Evolutionary conservation across 805 yeast genomes (phyloP), one percentile per base, ranked within the genome.

Genomic region (Myxozyma sirexii): DNA sequence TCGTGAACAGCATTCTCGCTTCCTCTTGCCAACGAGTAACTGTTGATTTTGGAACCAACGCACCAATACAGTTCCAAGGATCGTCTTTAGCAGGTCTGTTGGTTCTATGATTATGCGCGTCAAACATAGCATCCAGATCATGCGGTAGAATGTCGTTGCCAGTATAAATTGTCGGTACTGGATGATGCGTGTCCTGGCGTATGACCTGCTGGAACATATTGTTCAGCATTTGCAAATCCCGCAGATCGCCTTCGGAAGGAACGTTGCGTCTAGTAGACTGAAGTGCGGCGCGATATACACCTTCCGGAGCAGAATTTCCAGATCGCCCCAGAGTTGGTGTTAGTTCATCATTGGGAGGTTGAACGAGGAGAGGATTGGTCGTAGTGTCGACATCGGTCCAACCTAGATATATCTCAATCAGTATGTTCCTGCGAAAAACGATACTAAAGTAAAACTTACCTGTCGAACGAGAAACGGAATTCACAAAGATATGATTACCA

Each of bases 1-100:
- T 78, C n/a, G 77, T 80, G 64, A 80, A 80, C 62, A 83, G 82
- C 73, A 83, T 75, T 17, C 78, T 74, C 38, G 80, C 74, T 5
- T 82, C 78, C 45, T 86, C 88, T 39, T 74, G 74, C 94, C 96
- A 90, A 65, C 96, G 79, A 51, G 84, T 85, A 13, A 76, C 72
- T 0, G 94, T 84, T 0, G 88, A 80, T 59, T 56, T 49, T 2
- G 65, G 61, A 71, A 72, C 47, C 12, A 62, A 44, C 12, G 44
- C 47, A 5, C 50, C 58, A 21, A 62, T 37, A 12, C 51, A 56
- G 4, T 73, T 70, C 53, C 54, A 44, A 10, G 66, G 63, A 29
- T 62, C 66, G 33, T 54, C 57, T 23, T 62, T 45, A 15, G 54
- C 24, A 2, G 39, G 53, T 19, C 65, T 45, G 35, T 31, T 45